Conservation (phyloP, 2,329 filamentous ascomycete species). For the Alternaria dauci region DNA sequence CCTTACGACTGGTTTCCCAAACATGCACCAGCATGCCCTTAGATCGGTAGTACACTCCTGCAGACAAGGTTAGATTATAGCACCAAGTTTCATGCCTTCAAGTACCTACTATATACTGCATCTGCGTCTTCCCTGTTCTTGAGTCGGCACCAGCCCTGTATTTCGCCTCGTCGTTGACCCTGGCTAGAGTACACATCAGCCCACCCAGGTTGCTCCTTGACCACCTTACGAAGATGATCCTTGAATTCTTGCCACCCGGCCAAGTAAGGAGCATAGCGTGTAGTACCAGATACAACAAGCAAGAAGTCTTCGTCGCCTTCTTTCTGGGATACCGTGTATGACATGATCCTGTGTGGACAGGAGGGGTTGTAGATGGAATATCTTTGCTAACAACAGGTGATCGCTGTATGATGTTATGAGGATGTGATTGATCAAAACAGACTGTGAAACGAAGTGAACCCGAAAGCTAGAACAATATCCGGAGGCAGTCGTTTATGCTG, state of each 20-base stretch:
- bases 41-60: constrained; percentile 34
- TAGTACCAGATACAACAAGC: constrained; percentile 40
- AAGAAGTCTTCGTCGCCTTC: constrained; percentile 40
- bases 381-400: neutral
- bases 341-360: constrained; percentile 13
- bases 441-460: neutral
- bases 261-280: constrained; percentile 38
- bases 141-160: constrained; percentile 49
- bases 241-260: constrained; percentile 50
- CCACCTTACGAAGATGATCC: constrained; percentile 44
- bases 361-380: neutral
- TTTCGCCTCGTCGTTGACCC: constrained; percentile 38
- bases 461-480: neutral
- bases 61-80: constrained; percentile 2
- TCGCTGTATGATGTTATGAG: neutral
- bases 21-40: constrained; percentile 44
- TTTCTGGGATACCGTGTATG: constrained; percentile 22
- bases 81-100: neutral
- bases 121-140: constrained; percentile 46
- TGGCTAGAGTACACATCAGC: constrained; percentile 42
- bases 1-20: constrained; percentile 42
- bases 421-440: neutral
- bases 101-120: constrained; percentile 41
- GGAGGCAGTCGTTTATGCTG: neutral
- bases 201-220: constrained; percentile 50